phyloP scores from a whole-genome alignment of 2,329 filamentous ascomycete species.

The Cryphonectria parasitica region DNA sequence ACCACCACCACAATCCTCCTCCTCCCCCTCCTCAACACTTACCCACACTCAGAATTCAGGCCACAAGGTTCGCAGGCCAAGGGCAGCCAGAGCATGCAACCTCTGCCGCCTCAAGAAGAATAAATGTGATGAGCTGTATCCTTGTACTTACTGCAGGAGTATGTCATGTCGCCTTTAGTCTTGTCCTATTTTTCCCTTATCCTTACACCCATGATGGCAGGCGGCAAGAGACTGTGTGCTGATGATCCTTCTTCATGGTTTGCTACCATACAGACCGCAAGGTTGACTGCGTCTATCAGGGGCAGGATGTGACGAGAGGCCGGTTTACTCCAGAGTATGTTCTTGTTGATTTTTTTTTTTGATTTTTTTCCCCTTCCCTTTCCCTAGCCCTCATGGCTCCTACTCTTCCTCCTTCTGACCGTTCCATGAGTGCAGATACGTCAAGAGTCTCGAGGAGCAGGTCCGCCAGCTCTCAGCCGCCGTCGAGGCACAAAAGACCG shows the following conservation, averaged over 20 bases:
- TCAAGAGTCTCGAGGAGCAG: constrained; percentile 29
- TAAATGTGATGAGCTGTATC: constrained; percentile 48
- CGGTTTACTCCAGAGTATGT: constrained; percentile 34
- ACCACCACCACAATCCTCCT: background rate
- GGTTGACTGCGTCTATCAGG: constrained; percentile 37
- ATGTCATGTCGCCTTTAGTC: constrained; percentile 30
- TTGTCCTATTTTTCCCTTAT: background rate
- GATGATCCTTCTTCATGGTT: background rate
- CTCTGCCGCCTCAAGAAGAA: constrained; percentile 52
- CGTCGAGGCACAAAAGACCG: constrained; percentile 12
- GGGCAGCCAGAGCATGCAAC: constrained; percentile 51
- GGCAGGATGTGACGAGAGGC: constrained; percentile 32
- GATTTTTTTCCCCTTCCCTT: too few species aligned
- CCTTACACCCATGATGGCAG: too few species aligned
- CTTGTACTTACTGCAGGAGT: constrained; percentile 49
- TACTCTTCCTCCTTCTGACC: constrained; percentile 16
- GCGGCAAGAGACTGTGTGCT: background rate
- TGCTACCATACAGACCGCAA: constrained; percentile 29
- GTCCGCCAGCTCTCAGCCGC: constrained; percentile 24
- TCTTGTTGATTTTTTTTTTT: background rate
- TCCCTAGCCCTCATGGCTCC: background rate
- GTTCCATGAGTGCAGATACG: constrained; percentile 31
- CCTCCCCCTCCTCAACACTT: background rate
- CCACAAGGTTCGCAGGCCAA: constrained; percentile 36
- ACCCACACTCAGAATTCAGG: constrained; percentile 25